A percentile compares a stretch with the other conserved stretches of the same genome.
These are phyloP conservation scores for Plectosphaerella plurivora DNA, from an alignment of 2,329 filamentous ascomycete genomes.

Conservation along the genomic window DNA sequence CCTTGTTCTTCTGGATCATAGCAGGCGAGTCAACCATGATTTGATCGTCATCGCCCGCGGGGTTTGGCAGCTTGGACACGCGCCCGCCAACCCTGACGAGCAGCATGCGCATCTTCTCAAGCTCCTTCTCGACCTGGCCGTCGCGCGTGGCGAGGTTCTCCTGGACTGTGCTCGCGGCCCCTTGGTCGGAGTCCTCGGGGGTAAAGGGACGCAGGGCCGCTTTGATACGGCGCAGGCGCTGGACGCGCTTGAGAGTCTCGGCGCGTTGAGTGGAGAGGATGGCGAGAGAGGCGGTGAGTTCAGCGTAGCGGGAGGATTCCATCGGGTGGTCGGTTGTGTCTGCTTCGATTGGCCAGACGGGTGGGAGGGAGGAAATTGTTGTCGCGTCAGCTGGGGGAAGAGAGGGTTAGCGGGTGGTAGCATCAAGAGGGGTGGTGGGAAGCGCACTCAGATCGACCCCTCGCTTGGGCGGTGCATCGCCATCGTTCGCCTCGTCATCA, in stretches of 20 bases:
- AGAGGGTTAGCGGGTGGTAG: neutral
- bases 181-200: constrained; percentile 15
- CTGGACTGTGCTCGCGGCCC: constrained; percentile 42
- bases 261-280: constrained; percentile 42
- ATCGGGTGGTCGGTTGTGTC: constrained; percentile 30
- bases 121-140: constrained; percentile 60
- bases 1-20: constrained; percentile 33
- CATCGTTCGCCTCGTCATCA: constrained; percentile 27
- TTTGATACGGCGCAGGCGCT: constrained; percentile 43
- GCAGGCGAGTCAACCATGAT: constrained; percentile 28
- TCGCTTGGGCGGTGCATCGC: constrained; percentile 10
- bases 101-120: constrained; percentile 62
- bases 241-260: constrained; percentile 35
- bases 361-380: constrained; percentile 41
- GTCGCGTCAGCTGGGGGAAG: neutral
- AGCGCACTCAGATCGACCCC: constrained; percentile 38
- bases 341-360: constrained; percentile 39
- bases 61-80: constrained; percentile 33
- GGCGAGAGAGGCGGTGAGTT: constrained; percentile 43
- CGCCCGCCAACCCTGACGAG: constrained; percentile 54
- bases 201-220: constrained; percentile 46
- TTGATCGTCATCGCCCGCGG: constrained; percentile 14
- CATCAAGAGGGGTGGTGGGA: too few relatives aligned
- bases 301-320: constrained; percentile 47
- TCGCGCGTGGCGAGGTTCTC: constrained; percentile 63